phyloP scores from a whole-genome alignment of 139 green algal genomes.

The Coelastrella sp. region DNA sequence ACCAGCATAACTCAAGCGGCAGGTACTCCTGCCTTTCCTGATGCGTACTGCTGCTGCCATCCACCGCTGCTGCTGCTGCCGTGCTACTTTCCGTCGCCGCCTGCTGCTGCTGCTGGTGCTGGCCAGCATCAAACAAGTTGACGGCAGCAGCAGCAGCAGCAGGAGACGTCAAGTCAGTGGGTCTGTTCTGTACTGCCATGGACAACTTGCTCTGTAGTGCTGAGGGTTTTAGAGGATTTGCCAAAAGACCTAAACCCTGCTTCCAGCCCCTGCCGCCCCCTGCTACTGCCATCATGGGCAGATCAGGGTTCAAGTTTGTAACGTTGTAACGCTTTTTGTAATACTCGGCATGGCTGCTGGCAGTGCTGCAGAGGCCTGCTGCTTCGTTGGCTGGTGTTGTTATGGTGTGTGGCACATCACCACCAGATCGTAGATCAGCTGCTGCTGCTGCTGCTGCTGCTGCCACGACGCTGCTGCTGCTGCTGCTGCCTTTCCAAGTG shows the following conservation, averaged over 20 bases:
- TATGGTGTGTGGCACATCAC: too few species aligned
- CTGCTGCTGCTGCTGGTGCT: conserved; percentile 33
- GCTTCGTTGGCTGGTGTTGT: too few species aligned
- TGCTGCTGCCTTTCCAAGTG: neutral
- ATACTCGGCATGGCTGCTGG: conserved; percentile 37
- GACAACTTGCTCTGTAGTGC: neutral
- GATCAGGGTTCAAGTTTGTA: neutral
- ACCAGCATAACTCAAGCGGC: conserved; percentile 37
- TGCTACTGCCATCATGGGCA: conserved; percentile 21
- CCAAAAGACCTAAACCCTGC: neutral
- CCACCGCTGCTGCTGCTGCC: conserved; percentile 22
- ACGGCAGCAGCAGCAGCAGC: conserved; percentile 8
- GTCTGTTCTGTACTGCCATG: neutral
- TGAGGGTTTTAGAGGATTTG: neutral
- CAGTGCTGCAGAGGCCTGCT: neutral
- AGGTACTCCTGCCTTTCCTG: conserved; percentile 7
- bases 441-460: neutral
- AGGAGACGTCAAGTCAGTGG: neutral
- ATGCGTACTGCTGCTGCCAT: neutral
- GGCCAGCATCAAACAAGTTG: neutral
- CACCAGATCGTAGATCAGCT: too few species aligned
- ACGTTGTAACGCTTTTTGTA: conserved; percentile 17
- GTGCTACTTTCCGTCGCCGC: neutral
- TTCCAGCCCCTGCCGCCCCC: neutral
- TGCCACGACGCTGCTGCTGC: neutral